Conservation (phyloP, 2,329 filamentous ascomycete genomes). For the Iodosphaeria phyllophila region DNA sequence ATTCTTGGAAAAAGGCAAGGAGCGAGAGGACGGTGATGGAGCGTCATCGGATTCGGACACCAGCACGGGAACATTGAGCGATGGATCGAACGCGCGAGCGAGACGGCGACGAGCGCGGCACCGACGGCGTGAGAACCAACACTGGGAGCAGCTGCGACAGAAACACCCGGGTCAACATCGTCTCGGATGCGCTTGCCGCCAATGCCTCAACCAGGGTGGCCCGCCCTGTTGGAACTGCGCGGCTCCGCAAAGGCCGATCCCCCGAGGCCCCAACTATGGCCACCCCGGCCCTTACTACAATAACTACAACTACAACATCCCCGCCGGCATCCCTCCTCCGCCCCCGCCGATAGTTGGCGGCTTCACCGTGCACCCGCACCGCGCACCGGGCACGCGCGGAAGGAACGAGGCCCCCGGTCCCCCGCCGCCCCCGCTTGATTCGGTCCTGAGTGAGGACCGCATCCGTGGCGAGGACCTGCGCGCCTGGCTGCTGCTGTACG, state of each 20-base stretch:
- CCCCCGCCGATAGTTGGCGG: no score
- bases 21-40: constrained; percentile 14
- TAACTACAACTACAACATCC: no score
- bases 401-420: constrained; percentile 13
- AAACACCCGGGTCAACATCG: constrained; percentile 26
- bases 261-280: no score
- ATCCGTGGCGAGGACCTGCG: constrained; percentile 24
- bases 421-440: constrained; percentile 8
- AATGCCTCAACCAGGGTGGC: constrained; percentile 16
- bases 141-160: constrained; percentile 18
- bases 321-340: no score
- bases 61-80: constrained; percentile 12
- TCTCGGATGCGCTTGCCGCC: constrained; percentile 22
- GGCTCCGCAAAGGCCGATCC: no score
- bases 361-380: no score
- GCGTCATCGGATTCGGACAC: constrained; percentile 13
- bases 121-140: constrained; percentile 15
- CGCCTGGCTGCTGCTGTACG: constrained; percentile 26
- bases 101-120: constrained; percentile 15
- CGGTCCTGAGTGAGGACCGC: constrained; percentile 9
- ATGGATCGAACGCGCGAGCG: constrained; percentile 16
- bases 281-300: no score
- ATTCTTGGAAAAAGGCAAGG: constrained; percentile 22
- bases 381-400: no score
- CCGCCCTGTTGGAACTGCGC: constrained; percentile 23